A percentile compares a stretch with the other conserved stretches of the same genome.
phyloP scores from a whole-genome alignment of 202 grass and related monocot genomes.

The Dendrocalamus latiflorus region DNA sequence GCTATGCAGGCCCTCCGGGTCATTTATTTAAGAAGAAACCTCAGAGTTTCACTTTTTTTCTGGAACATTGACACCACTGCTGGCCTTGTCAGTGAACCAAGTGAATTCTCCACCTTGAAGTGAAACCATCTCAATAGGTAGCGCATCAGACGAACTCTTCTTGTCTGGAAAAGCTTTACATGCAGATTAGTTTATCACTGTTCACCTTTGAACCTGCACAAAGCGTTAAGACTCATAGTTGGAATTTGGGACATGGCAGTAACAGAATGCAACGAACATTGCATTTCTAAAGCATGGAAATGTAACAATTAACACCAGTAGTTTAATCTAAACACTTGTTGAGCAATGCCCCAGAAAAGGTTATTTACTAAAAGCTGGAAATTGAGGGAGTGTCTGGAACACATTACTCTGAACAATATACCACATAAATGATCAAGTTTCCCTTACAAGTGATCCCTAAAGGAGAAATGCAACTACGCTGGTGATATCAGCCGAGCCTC shows the following conservation, averaged over 20 bases:
- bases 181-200: background rate
- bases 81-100: conserved; percentile 42
- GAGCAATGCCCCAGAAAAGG: conserved; percentile 3
- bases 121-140: conserved; percentile 48
- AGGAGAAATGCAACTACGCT: background rate
- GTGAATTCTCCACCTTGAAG: conserved; percentile 38
- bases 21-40: background rate
- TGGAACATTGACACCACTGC: conserved; percentile 35
- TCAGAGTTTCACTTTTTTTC: conserved; percentile 1
- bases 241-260: background rate
- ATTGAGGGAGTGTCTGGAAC: background rate
- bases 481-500: too few species aligned
- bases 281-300: background rate
- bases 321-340: background rate
- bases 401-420: conserved; percentile 18
- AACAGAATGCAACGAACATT: background rate
- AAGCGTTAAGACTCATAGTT: background rate
- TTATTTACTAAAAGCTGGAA: conserved; percentile 25
- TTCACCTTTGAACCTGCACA: background rate
- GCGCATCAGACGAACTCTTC: conserved; percentile 24
- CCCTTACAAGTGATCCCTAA: conserved; percentile 6
- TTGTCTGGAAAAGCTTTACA: conserved; percentile 11
- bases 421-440: background rate
- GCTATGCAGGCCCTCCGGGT: background rate
- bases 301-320: background rate